Base-by-base conservation (phyloP, 441 rosid species). In the Sinapis alba region DNA sequence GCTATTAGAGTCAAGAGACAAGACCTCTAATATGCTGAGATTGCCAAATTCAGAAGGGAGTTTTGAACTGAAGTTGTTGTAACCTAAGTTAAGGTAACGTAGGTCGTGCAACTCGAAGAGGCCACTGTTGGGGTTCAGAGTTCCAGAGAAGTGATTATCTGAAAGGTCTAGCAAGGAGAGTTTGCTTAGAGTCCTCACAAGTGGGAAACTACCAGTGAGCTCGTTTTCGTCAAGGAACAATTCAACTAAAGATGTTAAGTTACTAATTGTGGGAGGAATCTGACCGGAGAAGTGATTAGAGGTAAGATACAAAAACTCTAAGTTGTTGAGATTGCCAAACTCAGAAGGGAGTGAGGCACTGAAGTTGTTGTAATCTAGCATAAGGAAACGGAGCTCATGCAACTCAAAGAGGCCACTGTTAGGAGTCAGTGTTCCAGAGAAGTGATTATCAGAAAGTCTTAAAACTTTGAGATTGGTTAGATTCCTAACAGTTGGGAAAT, bases 231-330 rank as follows among this genome's bases (percentile, higher is more conserved):
- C 24, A 58, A 58, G 62, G 62, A n/a, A n/a, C n/a, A n/a, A n/a
- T n/a, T 26, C 62, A 24, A 58, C 19, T 13, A 13, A 58, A 58
- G 34, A 26, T 58, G 62, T 26, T 13, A 59, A 27, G 65, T 10
- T 69, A 58, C 64, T 36, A 3, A 69, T 10, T 9, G 57, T n/a
- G 65, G 54, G 8, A 15, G 75, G 75, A 61, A 71, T 43, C 28
- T 27, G 45, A 15, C 75, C 75, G 6, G 12, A 1, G 2, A 71
- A 32, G 1, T 28, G 68, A 61, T 61, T 71, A 7, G 3, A 53
- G 21, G 36, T 5, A 36, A 69, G 73, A 34, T 54, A 56, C 0
- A 69, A 23, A n/a, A 4, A 7, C 63, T 69, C 36, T 28, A 71
- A 7, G 2, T 45, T 30, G 59, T n/a, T 27, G 67, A 71, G 28